Conservation (phyloP, 306 rosid species). For the Cajanus cajan region DNA sequence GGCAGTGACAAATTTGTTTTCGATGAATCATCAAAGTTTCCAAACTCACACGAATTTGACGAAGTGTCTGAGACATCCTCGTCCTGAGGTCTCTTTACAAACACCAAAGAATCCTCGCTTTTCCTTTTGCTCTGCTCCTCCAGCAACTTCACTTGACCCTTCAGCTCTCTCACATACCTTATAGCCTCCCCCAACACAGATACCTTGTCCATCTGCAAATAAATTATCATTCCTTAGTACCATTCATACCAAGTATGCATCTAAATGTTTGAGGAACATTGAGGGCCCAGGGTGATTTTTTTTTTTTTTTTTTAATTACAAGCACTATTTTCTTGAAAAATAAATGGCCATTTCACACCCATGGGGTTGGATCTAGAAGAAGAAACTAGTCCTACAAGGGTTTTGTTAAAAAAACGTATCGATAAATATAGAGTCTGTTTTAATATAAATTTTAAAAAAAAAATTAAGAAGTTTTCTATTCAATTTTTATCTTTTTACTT, state of each 20-base stretch:
- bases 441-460: too few relatives aligned
- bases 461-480: too few relatives aligned
- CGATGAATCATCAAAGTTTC: constrained; percentile 33
- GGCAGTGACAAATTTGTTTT: constrained; percentile 39
- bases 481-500: too few relatives aligned
- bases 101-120: constrained; percentile 45
- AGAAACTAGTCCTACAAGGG: too few relatives aligned
- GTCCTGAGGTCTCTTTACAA: constrained; percentile 49
- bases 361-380: too few relatives aligned
- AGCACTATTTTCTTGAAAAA: too few relatives aligned
- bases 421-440: too few relatives aligned
- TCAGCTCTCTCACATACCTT: constrained; percentile 55
- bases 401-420: too few relatives aligned
- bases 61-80: constrained; percentile 36
- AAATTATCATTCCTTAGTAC: neutral
- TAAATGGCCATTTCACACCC: too few relatives aligned
- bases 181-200: constrained; percentile 72
- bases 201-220: constrained; percentile 56
- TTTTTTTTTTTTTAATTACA: too few relatives aligned
- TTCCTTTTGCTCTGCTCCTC: constrained; percentile 60
- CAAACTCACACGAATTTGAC: constrained; percentile 34
- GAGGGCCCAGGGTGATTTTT: too few relatives aligned
- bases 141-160: constrained; percentile 45
- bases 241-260: neutral
- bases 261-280: neutral